Percentiles rank a stretch among this genome's conserved stretches.
phyloP scores from a whole-genome alignment of 2,329 filamentous ascomycete genomes.

The Fusarium torulosum region DNA sequence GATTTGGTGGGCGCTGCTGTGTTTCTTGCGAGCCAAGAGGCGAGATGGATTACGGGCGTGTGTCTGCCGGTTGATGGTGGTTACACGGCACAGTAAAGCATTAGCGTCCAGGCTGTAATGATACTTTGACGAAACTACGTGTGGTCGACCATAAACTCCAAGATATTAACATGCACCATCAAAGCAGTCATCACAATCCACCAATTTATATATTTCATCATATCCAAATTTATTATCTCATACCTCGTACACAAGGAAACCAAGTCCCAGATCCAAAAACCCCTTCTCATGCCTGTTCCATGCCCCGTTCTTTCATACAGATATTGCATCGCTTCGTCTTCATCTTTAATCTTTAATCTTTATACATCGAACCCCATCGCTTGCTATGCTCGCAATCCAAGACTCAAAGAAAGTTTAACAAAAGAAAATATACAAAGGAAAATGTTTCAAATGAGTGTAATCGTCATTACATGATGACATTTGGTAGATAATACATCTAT shows the following conservation, averaged over 20 bases:
- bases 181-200: background rate
- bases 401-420: slow-evolving; percentile 16
- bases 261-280: background rate
- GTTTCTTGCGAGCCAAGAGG: slow-evolving; percentile 55
- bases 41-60: slow-evolving; percentile 58
- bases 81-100: slow-evolving; percentile 49
- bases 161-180: no score
- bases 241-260: slow-evolving; percentile 9
- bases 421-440: slow-evolving; percentile 13
- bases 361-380: slow-evolving; percentile 20
- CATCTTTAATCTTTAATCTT: slow-evolving; percentile 23
- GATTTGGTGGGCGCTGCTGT: slow-evolving; percentile 52
- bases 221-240: slow-evolving; percentile 9
- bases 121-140: no score
- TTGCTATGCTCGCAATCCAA: slow-evolving; percentile 5
- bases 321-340: slow-evolving; percentile 40
- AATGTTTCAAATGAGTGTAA: slow-evolving; percentile 26
- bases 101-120: no score
- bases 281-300: slow-evolving; percentile 1
- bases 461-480: slow-evolving; percentile 4
- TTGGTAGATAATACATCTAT: slow-evolving; percentile 20
- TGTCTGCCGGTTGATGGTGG: slow-evolving; percentile 57
- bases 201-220: background rate
- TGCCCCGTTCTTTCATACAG: slow-evolving; percentile 28
- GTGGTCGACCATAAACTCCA: background rate